phyloP scores from a whole-genome alignment of 1,139 yeast species.

The Scheffersomyces titani region DNA sequence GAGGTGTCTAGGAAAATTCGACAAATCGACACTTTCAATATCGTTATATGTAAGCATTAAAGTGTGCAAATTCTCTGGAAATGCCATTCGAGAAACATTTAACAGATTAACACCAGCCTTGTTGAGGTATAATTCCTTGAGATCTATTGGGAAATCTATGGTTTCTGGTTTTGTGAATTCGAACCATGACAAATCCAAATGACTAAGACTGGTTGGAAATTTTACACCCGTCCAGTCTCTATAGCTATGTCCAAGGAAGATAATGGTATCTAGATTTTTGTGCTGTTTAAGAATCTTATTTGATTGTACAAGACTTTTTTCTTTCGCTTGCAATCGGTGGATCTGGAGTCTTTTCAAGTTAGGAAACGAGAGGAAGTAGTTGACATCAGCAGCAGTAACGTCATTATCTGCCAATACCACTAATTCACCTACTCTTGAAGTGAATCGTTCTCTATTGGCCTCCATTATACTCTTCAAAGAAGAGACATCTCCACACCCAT shows the following conservation, averaged over 20 bases:
- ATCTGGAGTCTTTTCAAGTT: conserved; percentile 35
- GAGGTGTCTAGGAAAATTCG: conserved; percentile 25
- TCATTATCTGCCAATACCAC: background rate
- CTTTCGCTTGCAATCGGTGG: conserved; percentile 21
- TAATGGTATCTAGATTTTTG: conserved; percentile 21
- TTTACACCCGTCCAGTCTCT: conserved; percentile 27
- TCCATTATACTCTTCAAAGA: conserved; percentile 27
- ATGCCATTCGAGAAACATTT: conserved; percentile 12
- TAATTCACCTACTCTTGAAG: conserved; percentile 12
- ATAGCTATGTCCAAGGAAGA: conserved; percentile 35
- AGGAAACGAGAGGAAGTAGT: conserved; percentile 22
- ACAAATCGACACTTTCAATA: conserved; percentile 20
- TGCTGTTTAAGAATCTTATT: conserved; percentile 7
- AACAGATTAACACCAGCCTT: conserved; percentile 23
- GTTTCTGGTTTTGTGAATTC: conserved; percentile 12
- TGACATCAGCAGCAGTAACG: conserved; percentile 16
- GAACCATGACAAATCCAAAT: conserved; percentile 41
- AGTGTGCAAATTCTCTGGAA: conserved; percentile 26
- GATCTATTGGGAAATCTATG: conserved; percentile 20
- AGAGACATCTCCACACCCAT: conserved; percentile 36
- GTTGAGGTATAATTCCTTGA: conserved; percentile 33
- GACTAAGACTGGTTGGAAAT: conserved; percentile 21
- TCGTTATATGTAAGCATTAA: conserved; percentile 38
- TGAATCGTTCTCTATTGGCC: conserved; percentile 19
- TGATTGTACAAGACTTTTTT: conserved; percentile 4